phyloP scores from a whole-genome alignment of 306 rosid species.

The Senna siamea region DNA sequence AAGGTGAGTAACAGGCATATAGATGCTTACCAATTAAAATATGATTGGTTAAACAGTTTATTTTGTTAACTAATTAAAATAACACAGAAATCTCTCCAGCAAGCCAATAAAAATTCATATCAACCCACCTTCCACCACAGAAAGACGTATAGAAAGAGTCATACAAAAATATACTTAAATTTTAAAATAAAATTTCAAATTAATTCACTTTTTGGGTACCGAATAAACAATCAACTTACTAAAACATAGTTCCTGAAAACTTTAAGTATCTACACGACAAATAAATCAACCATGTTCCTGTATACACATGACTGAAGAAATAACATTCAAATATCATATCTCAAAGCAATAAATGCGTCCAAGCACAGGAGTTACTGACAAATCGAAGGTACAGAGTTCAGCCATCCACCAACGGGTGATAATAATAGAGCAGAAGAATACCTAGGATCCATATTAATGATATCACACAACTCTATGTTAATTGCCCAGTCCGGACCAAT shows the following conservation, averaged over 20 bases:
- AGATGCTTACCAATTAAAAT: neutral
- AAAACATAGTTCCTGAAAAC: neutral
- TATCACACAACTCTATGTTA: conserved; percentile 94
- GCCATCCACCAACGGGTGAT: neutral
- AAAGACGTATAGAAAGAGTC: neutral
- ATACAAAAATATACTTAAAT: neutral
- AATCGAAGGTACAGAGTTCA: conserved; percentile 8
- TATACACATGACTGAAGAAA: neutral
- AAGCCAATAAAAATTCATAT: neutral
- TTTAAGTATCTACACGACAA: neutral
- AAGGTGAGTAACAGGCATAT: neutral
- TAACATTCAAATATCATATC: neutral
- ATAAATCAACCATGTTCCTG: neutral
- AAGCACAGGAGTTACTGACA: neutral
- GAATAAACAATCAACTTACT: neutral
- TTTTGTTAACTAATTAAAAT: neutral
- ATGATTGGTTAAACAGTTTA: neutral
- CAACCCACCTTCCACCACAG: neutral
- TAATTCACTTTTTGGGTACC: too few relatives aligned
- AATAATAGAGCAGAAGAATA: conserved; percentile 34
- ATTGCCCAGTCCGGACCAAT: conserved; percentile 99
- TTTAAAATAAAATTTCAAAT: neutral
- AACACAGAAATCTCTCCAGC: conserved; percentile 4
- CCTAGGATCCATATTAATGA: conserved; percentile 93
- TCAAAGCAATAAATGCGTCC: neutral